Conservation (phyloP, 108 stramenopile genomes). For the Nannochloropsis gaditana region DNA sequence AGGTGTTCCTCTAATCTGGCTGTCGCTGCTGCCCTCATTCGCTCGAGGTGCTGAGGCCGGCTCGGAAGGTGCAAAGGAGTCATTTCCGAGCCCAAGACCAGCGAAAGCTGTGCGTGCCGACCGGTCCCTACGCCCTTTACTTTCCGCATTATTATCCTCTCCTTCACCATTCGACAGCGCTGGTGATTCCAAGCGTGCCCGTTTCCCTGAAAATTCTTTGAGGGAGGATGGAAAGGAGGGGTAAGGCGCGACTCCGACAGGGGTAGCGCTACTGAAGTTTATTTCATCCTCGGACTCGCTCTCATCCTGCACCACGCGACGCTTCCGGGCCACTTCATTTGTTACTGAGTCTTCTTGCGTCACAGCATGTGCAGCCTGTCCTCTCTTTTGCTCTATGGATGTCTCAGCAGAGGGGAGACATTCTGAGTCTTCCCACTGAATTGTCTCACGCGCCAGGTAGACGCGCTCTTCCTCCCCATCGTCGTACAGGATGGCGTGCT, state of each 20-base stretch:
- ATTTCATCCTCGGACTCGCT: neutral
- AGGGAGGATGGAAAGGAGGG: neutral
- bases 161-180: neutral
- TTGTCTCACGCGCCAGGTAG: conserved; percentile 33
- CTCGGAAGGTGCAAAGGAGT: neutral
- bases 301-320: conserved; percentile 13
- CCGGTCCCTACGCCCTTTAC: neutral
- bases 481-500: conserved; percentile 46
- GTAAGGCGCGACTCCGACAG: neutral
- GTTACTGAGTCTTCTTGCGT: neutral
- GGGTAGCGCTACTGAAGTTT: neutral
- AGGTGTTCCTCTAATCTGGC: neutral
- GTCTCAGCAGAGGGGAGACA: neutral
- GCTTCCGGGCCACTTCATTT: neutral
- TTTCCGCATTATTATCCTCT: neutral
- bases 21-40: neutral
- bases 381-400: neutral
- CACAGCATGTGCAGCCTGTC: neutral
- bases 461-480: conserved; percentile 46
- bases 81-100: neutral
- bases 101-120: neutral
- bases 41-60: neutral
- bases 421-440: neutral
- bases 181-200: neutral
- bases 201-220: neutral